These are phyloP conservation scores for Stephanodiscus triporus DNA, from an alignment of 108 stramenopile genomes.

Conservation along the genomic window DNA sequence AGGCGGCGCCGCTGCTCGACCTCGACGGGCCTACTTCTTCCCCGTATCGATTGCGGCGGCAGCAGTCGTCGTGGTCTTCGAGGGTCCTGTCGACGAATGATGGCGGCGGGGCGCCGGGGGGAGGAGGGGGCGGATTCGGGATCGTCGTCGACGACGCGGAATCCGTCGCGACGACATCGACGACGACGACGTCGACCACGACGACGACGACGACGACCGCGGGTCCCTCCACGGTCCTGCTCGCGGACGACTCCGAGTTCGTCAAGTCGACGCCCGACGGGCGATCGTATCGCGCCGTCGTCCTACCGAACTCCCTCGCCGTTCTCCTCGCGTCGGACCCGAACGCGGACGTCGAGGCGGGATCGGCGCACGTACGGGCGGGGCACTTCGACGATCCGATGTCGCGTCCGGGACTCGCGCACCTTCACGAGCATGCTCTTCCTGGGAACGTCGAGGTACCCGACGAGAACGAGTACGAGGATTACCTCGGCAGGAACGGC, in stretches of 20 bases:
- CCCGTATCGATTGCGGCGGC: too few relatives aligned
- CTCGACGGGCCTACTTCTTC: too few relatives aligned
- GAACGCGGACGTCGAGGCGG: conserved; percentile 71
- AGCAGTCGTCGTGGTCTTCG: too few relatives aligned
- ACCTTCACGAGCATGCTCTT: conserved; percentile 97
- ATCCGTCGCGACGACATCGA: too few relatives aligned
- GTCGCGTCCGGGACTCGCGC: conserved; percentile 66
- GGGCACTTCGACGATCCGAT: conserved; percentile 85
- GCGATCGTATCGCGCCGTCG: conserved; percentile 66
- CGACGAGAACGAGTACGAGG: conserved; percentile 88
- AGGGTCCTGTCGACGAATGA: too few relatives aligned
- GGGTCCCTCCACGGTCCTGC: conserved; percentile 26
- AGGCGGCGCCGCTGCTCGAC: too few relatives aligned
- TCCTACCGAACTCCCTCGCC: conserved; percentile 69
- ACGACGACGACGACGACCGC: too few relatives aligned
- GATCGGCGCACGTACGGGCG: conserved; percentile 81
- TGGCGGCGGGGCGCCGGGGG: too few relatives aligned
- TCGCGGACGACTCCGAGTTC: conserved; percentile 67
- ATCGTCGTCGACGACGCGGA: too few relatives aligned
- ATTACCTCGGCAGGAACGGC: conserved; percentile 83
- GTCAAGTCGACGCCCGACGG: conserved; percentile 74
- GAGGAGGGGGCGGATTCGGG: too few relatives aligned
- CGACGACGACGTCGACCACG: too few relatives aligned
- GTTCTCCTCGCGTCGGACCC: conserved; percentile 68
- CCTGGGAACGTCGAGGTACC: conserved; percentile 95